Base-by-base conservation (phyloP, 1,284 basidiomycete species). In the Erythrobasidium hasegawianum region DNA sequence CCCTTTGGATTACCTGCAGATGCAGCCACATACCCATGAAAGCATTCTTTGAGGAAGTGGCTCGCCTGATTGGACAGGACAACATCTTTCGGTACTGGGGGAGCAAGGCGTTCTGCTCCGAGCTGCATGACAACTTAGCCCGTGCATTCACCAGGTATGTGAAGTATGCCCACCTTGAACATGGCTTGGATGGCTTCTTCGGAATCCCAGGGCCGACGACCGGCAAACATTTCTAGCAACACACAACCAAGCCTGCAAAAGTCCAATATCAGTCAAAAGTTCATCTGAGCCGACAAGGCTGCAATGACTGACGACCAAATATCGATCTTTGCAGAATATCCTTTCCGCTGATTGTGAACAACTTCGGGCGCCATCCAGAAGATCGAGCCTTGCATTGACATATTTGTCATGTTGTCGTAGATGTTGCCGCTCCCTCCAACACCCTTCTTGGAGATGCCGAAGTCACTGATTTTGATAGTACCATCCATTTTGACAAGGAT, bases 311-410 rank as follows among this genome's bases (percentile, higher is more conserved):
- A 68, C 67, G 62, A 65, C 96, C 95, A 98, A 71, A 98, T 97
- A 76, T 98, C 96, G 40, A 97, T 87, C 79, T 98, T 98, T 73
- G 88, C 91, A 72, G 89, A 92, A 77, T 98, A 98, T 0, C 90
- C 81, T 64, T 78, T 77, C 40, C 87, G 87, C 73, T 87, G 85
- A 74, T 88, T 85, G 39, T 87, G 86, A 24, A 95, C 85, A 43
- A 98, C 91, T 79, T 99, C 95, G 1, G 95, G 96, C 8, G 96
- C 95, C 95, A 98, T 99, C 80, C 96, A 99, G 78, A 97, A 98
- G 54, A 97, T 88, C 16, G 91, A 94, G 18, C 96, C 96, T 78
- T 93, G 90, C 87, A 99, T 89, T 20, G 78, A 79, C 79, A 80
- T 80, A 55, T 90, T 89, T 1, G 84, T 87, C 66, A 84, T 83